Base-by-base conservation (phyloP, 2,329 filamentous ascomycete species). In the Cladosporium sp. region DNA sequence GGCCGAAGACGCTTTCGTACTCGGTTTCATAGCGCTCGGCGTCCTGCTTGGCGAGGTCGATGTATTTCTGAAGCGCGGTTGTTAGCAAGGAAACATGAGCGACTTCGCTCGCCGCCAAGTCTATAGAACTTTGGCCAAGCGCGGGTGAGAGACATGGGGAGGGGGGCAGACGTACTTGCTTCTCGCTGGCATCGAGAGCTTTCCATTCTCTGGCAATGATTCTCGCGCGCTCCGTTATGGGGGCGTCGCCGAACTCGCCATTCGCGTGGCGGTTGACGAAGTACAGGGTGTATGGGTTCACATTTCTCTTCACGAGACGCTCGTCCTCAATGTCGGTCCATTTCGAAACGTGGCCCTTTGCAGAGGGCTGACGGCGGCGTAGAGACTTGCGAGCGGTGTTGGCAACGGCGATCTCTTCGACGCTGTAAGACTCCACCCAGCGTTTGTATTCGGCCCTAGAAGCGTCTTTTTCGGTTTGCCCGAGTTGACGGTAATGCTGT, bases 361-460 rank as follows among this genome's bases (percentile, higher is more conserved):
- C 11, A 43, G 55, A 4, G 54, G 43, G 37, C 18, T 47, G 42
- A 32, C 52, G 61, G 30, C 51, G 61, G 15, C 63, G 62, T 15
- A 78, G 58, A 4, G 38, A 9, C 1, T 34, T 52, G 32, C 84
- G 79, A 9, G 84, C 84, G 9, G 56, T 61, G 63, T 87, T 87
- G 51, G 84, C 83, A 3, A 71, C 52, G 40, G 69, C 70, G 58
- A 87, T 85, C 60, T 84, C 64, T 4, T 78, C 69, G 8, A 80
- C 75, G 1, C 79, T 79, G 60, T 83, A 67, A 3, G 65, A 68
- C 27, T 75, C 64, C 17, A 86, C 64, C 80, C 80, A 87, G 52
- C 72, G 62, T 24, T 76, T 68, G 61, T 76, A 77, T 12, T 68
- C 70, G 17, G 68, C 66, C 17, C 64, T 57, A 43, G 75, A 75